Conservation (phyloP, 352 stramenopile genomes). For the Blastocystis sp. region DNA sequence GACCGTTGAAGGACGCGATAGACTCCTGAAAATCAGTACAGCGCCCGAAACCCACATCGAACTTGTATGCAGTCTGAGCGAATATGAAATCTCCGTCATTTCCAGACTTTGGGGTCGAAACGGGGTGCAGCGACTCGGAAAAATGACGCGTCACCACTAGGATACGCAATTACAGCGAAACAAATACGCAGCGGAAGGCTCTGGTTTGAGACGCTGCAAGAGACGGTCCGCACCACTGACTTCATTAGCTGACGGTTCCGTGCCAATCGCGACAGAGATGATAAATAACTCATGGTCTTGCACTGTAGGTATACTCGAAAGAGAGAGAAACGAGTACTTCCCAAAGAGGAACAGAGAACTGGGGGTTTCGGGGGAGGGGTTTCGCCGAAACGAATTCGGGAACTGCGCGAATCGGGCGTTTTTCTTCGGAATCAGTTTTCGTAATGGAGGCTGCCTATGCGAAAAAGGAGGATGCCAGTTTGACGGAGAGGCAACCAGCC, state of each 20-base stretch:
- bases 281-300: not conserved
- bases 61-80: slow-evolving; percentile 51
- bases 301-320: slow-evolving; percentile 25
- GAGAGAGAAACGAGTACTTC: not conserved
- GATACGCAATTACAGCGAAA: not conserved
- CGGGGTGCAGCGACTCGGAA: not conserved
- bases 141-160: not conserved
- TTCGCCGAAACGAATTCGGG: too few species aligned
- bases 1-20: slow-evolving; percentile 35
- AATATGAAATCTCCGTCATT: slow-evolving; percentile 41
- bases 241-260: not conserved
- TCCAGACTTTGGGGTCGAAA: not conserved
- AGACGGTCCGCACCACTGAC: not conserved
- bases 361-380: too few species aligned
- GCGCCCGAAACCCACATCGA: not conserved
- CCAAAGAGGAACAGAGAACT: too few species aligned
- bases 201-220: not conserved
- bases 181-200: not conserved
- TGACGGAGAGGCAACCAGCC: too few species aligned
- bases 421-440: too few species aligned
- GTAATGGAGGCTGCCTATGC: too few species aligned
- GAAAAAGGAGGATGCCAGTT: too few species aligned
- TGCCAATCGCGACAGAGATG: slow-evolving; percentile 14
- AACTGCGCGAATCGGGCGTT: too few species aligned
- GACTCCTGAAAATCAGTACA: not conserved